phyloP scores from a whole-genome alignment of 2,329 filamentous ascomycete genomes.

The Fragosphaeria purpurea region DNA sequence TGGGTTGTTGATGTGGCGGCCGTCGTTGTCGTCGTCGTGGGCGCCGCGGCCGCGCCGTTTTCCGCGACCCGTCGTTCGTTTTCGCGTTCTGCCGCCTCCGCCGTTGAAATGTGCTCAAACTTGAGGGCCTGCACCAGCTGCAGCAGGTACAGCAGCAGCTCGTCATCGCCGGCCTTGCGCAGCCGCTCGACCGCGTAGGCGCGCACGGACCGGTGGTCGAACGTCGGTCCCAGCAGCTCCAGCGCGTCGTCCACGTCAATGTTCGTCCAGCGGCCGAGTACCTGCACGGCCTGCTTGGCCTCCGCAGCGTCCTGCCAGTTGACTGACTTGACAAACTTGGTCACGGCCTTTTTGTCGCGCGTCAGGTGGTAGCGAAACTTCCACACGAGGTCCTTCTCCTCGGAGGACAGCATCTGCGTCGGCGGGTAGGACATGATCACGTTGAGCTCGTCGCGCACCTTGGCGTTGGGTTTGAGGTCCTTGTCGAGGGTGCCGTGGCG shows the following conservation, averaged over 20 bases:
- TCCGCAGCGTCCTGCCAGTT: constrained; percentile 15
- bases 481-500: constrained; percentile 90
- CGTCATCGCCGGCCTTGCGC: constrained; percentile 84
- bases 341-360: constrained; percentile 81
- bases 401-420: constrained; percentile 74
- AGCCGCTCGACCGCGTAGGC: constrained; percentile 89
- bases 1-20: constrained; percentile 47
- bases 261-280: constrained; percentile 87
- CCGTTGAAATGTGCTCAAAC: constrained; percentile 67
- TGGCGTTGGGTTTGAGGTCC: constrained; percentile 91
- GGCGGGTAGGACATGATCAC: constrained; percentile 85
- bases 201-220: constrained; percentile 78
- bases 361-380: constrained; percentile 93
- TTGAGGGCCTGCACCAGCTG: constrained; percentile 95
- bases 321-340: constrained; percentile 88
- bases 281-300: constrained; percentile 70
- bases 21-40: neutral
- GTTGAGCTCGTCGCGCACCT: constrained; percentile 89
- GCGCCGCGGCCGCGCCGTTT: neutral
- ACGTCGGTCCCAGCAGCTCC: constrained; percentile 83
- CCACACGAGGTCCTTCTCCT: constrained; percentile 96
- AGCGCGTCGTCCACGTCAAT: constrained; percentile 96
- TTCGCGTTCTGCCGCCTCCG: constrained; percentile 35
- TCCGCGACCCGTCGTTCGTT: neutral
- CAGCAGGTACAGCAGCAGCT: constrained; percentile 80